Conservation (phyloP, 2,329 filamentous ascomycete species). For the Fragosphaeria purpurea region DNA sequence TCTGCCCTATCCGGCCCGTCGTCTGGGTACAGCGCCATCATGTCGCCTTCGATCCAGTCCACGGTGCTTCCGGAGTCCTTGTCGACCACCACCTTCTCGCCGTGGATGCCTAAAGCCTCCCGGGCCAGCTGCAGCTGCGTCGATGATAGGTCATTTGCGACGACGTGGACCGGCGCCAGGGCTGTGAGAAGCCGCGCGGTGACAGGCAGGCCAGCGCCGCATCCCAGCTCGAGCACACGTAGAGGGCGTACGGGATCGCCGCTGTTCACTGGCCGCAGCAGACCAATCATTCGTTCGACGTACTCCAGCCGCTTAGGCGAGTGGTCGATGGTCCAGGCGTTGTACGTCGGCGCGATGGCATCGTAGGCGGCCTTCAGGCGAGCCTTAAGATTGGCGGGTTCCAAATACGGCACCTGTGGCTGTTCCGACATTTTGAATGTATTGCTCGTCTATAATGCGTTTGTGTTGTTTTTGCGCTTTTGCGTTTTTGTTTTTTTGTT, state of each 20-base stretch:
- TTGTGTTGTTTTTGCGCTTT: too few species aligned
- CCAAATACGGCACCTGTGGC: background rate
- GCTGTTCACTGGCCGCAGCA: slow-evolving; percentile 12
- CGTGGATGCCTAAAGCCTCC: slow-evolving; percentile 16
- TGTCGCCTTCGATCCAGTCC: slow-evolving; percentile 27
- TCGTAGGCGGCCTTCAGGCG: slow-evolving; percentile 21
- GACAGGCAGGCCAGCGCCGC: slow-evolving; percentile 29
- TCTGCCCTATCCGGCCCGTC: background rate
- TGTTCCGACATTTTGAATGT: too few species aligned
- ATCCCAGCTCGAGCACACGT: slow-evolving; percentile 31
- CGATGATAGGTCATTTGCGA: slow-evolving; percentile 32
- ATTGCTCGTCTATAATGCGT: too few species aligned
- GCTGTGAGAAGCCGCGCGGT: slow-evolving; percentile 22
- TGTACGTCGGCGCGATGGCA: slow-evolving; percentile 29
- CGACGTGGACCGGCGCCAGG: slow-evolving; percentile 15
- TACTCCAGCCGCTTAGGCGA: slow-evolving; percentile 23
- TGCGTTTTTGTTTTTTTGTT: too few species aligned
- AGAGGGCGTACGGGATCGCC: slow-evolving; percentile 2
- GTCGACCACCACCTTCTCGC: slow-evolving; percentile 6
- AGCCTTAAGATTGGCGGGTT: slow-evolving; percentile 24
- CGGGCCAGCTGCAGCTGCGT: slow-evolving; percentile 25
- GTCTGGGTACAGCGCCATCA: slow-evolving; percentile 25
- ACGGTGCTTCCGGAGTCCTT: slow-evolving; percentile 10
- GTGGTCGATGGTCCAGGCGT: slow-evolving; percentile 27
- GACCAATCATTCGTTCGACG: slow-evolving; percentile 21